These are phyloP conservation scores for Pseudogymnoascus sp. DNA, from an alignment of 2,329 filamentous ascomycete species.

Conservation along the genomic window DNA sequence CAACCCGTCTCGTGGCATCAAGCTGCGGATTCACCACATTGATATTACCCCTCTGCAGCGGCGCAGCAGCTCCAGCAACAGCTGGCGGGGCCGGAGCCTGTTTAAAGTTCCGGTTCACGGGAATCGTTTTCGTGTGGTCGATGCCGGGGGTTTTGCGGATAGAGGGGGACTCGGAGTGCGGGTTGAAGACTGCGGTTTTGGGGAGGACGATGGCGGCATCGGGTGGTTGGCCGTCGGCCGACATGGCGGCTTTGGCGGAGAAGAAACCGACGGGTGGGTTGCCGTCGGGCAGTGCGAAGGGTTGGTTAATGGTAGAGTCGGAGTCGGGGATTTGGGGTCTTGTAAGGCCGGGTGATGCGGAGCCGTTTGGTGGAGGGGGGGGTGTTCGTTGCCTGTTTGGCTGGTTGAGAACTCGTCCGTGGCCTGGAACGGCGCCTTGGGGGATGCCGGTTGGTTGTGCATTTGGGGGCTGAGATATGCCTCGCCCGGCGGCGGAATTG, in stretches of 20 bases:
- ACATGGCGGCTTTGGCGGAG: constrained; percentile 55
- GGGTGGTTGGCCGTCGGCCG: constrained; percentile 35
- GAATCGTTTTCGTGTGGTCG: constrained; percentile 54
- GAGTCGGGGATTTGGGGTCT: constrained; percentile 6
- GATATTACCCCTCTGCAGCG: constrained; percentile 25
- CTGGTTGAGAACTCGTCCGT: too few relatives aligned
- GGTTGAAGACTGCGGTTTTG: constrained; percentile 49
- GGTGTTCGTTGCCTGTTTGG: too few relatives aligned
- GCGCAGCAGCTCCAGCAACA: constrained; percentile 13
- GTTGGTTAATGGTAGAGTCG: constrained; percentile 15
- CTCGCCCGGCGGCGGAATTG: constrained; percentile 15
- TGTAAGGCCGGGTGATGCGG: constrained; percentile 19
- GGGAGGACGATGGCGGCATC: constrained; percentile 33
- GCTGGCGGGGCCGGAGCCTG: constrained; percentile 37
- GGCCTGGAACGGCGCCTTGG: too few relatives aligned
- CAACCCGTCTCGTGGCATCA: constrained; percentile 48
- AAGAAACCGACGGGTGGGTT: constrained; percentile 45
- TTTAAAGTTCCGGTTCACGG: constrained; percentile 29
- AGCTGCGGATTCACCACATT: constrained; percentile 45
- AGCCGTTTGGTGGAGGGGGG: constrained; percentile 19
- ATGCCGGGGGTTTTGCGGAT: constrained; percentile 84
- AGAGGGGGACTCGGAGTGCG: constrained; percentile 69
- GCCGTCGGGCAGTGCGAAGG: constrained; percentile 18
- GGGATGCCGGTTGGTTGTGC: constrained; percentile 6
- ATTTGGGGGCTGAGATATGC: constrained; percentile 8